Evolutionary conservation across 208 protist species (phyloP).

Genomic region (Crithidia bombi): DNA sequence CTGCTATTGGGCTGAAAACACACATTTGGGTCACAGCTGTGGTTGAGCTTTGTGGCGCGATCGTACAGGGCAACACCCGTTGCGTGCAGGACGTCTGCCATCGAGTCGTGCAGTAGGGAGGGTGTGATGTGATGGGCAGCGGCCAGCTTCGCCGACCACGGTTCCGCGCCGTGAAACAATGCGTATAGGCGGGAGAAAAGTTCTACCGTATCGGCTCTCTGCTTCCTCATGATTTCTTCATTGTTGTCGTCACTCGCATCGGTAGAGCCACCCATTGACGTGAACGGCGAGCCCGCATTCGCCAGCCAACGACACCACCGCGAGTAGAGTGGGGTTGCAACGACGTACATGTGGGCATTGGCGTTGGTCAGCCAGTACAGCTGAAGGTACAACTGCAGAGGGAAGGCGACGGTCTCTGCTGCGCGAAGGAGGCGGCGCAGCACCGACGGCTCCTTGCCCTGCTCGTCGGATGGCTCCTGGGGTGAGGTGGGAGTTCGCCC

Average conservation of each 20-base stretch:
- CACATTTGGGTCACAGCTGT: slow-evolving; percentile 60
- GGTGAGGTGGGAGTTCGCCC: neutral
- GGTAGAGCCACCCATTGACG: neutral
- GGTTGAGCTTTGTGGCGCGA: slow-evolving; percentile 55
- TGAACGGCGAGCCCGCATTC: neutral
- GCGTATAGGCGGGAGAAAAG: slow-evolving; percentile 9
- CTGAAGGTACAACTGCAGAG: slow-evolving; percentile 50
- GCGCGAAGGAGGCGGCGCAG: neutral
- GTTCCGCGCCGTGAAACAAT: slow-evolving; percentile 8
- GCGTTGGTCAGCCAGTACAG: slow-evolving; percentile 55
- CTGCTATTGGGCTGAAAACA: slow-evolving; percentile 47
- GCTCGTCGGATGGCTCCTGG: neutral
- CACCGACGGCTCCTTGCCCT: neutral
- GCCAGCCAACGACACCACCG: slow-evolving; percentile 34
- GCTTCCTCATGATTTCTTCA: neutral
- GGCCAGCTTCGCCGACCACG: neutral
- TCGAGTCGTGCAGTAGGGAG: neutral
- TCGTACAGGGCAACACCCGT: slow-evolving; percentile 55
- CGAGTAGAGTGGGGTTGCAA: slow-evolving; percentile 49
- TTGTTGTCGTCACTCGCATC: neutral
- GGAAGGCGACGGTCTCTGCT: slow-evolving; percentile 23
- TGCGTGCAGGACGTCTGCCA: slow-evolving; percentile 17
- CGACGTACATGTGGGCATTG: slow-evolving; percentile 61
- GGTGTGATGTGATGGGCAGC: neutral
- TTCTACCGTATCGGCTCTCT: neutral